A percentile compares a stretch with the other conserved stretches of the same genome.
These are phyloP conservation scores for Naematelia aurantialba DNA, from an alignment of 768 basidiomycete genomes.

Conservation along the genomic window DNA sequence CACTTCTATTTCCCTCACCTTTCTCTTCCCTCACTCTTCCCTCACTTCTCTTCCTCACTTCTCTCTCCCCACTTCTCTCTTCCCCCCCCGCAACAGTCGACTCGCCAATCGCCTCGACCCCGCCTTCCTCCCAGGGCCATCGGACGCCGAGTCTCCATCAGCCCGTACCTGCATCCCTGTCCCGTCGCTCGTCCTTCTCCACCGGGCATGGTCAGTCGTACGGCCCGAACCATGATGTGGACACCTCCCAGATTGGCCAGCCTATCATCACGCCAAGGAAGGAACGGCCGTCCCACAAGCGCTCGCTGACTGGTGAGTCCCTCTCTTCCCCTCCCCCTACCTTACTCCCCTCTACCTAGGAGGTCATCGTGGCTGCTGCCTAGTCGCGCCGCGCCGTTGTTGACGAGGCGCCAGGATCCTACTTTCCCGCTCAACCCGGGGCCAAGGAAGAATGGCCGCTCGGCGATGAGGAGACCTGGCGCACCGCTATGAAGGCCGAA, in stretches of 20 bases:
- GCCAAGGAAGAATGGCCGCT: conserved; percentile 47
- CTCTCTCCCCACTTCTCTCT: background rate
- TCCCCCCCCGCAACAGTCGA: background rate
- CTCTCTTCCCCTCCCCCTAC: background rate
- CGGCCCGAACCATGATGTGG: conserved; percentile 26
- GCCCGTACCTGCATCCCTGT: conserved; percentile 26
- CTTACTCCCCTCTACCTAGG: background rate
- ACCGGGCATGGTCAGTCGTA: conserved; percentile 18
- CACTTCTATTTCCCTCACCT: background rate
- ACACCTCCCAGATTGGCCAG: conserved; percentile 36
- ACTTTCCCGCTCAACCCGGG: conserved; percentile 44
- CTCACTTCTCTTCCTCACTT: background rate
- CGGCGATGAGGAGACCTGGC: conserved; percentile 51
- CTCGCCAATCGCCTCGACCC: background rate
- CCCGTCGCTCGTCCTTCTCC: conserved; percentile 40
- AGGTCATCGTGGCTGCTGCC: background rate
- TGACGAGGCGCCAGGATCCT: conserved; percentile 30
- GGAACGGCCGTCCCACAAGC: conserved; percentile 40
- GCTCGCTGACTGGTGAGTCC: conserved; percentile 39
- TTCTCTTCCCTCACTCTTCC: background rate
- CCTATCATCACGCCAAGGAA: conserved; percentile 41
- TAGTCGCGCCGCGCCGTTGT: background rate
- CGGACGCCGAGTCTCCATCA: conserved; percentile 39
- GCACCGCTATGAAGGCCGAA: conserved; percentile 42
- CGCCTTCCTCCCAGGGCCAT: background rate